phyloP scores from a whole-genome alignment of 225 moss, liverwort and hornwort species.

The Takakia lepidozioides region DNA sequence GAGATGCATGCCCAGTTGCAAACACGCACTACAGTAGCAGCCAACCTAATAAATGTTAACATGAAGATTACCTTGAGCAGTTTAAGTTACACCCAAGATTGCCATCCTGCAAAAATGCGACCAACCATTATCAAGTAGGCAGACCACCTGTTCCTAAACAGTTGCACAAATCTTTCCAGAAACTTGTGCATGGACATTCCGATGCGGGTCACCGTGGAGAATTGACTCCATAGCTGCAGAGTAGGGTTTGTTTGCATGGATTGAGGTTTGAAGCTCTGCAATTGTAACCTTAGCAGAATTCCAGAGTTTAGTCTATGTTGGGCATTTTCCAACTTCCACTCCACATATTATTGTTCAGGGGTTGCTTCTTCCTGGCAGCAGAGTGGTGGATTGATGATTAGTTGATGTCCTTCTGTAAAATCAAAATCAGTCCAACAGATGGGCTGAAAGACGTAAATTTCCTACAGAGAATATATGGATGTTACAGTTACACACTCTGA shows the following conservation, averaged over 20 bases:
- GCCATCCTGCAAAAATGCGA: constrained; percentile 81
- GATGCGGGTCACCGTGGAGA: constrained; percentile 47
- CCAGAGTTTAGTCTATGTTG: constrained; percentile 86
- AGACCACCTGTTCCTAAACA: constrained; percentile 80
- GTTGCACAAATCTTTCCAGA: constrained; percentile 42
- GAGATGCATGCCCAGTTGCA: too few relatives aligned
- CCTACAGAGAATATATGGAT: too few relatives aligned
- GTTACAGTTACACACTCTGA: too few relatives aligned
- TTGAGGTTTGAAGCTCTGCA: constrained; percentile 62
- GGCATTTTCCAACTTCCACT: constrained; percentile 79
- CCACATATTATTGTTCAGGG: constrained; percentile 63
- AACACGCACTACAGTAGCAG: too few relatives aligned
- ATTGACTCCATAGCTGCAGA: constrained; percentile 53
- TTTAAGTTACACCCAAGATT: constrained; percentile 87
- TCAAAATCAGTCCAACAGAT: too few relatives aligned
- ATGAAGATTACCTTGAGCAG: too few relatives aligned
- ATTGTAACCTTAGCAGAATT: constrained; percentile 77
- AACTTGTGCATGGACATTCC: constrained; percentile 49
- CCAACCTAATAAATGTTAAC: too few relatives aligned
- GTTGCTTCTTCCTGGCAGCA: constrained; percentile 24
- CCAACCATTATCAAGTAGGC: constrained; percentile 86
- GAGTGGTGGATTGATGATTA: too few relatives aligned
- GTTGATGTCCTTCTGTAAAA: too few relatives aligned
- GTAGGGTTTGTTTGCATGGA: constrained; percentile 79
- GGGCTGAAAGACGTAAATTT: too few relatives aligned